Evolutionary conservation across 495 filamentous ascomycete species (phyloP), one percentile per base, ranked within the genome.

Genomic region (Penicillium paradoxum): DNA sequence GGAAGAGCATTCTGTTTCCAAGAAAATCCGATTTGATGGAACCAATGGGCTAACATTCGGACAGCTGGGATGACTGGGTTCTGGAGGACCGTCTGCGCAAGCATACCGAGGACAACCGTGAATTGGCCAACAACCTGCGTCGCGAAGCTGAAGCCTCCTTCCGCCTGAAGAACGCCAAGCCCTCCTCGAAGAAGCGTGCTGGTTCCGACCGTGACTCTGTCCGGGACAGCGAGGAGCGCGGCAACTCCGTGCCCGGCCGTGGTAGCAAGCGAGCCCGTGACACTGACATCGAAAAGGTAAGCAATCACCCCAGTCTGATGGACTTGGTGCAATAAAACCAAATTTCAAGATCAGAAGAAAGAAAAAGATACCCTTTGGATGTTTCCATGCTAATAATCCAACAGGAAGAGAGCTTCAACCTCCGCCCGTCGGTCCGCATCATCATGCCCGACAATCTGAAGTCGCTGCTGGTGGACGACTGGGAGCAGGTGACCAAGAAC

Each of bases 41-140:
- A 8, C 34, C 30, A 36, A 19, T 33, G 22, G 48, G 27, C 55
- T 57, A 44, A 65, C 63, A 34, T 57, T 38, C 17, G 39, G 34
- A 15, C 58, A 89, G 88, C 40, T 98, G 93, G 93, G 93, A 98
- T 74, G 93, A 98, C 76, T 97, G 92, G 91, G 93, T 97, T 34
- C 84, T 89, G 8, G 84, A 92, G 68, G 93, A 97, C 68, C 90
- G 93, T 48, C 84, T 98, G 13, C 85, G 92, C 51, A 97, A 97
- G 75, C 85, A 89, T 69, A 95, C 84, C 32, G 90, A 95, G 33
- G 93, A 97, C 73, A 97, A 97, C 69, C 85, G 86, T 62, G 88
- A 90, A 56, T 79, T 96, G 7, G 90, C 90, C 11, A 65, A 69
- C 43, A 74, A 71, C 40, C 62, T 77, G 25, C 72, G 72, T 29